Evolutionary conservation across 441 rosid genomes (phyloP).

Genomic region (Omphalea diandra): DNA sequence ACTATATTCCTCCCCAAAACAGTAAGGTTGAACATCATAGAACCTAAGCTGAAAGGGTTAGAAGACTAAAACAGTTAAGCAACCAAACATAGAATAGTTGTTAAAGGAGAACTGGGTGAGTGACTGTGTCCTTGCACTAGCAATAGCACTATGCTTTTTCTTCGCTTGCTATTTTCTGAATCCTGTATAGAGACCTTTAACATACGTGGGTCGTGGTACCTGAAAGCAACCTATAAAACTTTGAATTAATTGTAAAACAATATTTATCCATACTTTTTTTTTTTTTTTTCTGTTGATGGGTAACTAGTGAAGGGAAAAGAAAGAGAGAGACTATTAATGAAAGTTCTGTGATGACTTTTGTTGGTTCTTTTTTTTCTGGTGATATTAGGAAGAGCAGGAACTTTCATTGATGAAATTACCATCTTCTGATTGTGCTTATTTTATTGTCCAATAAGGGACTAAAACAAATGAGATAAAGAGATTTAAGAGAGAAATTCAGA

Average conservation of each 20-base stretch:
- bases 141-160: neutral
- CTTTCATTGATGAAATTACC: no score
- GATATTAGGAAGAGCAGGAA: no score
- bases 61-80: neutral
- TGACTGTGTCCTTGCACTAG: no score
- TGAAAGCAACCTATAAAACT: neutral
- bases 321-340: no score
- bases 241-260: neutral
- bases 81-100: neutral
- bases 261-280: neutral
- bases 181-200: neutral
- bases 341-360: no score
- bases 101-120: neutral
- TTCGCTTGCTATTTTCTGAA: neutral
- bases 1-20: no score
- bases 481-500: slow-evolving; percentile 9
- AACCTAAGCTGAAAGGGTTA: neutral
- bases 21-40: neutral
- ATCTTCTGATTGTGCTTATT: no score
- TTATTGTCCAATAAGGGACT: neutral
- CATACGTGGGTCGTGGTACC: neutral
- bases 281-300: no score
- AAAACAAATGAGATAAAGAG: neutral
- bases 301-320: no score
- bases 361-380: no score